Evolutionary conservation across 805 yeast genomes (phyloP).

Genomic region (Lipomyces anomalus): DNA sequence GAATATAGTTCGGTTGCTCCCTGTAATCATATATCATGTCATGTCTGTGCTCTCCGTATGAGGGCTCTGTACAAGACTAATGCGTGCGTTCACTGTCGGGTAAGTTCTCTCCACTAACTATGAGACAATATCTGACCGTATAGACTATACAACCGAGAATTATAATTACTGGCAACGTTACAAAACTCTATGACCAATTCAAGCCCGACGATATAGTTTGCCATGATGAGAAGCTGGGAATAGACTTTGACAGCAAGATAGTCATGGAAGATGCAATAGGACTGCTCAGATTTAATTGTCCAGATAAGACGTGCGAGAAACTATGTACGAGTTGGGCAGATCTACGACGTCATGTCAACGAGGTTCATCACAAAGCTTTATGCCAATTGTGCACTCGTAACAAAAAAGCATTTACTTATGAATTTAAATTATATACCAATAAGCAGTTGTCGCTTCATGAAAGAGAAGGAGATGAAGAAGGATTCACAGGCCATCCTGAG

Average conservation of each 20-base stretch:
- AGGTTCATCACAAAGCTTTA: constrained; percentile 54
- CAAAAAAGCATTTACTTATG: constrained; percentile 71
- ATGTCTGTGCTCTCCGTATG: constrained; percentile 74
- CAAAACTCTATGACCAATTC: constrained; percentile 38
- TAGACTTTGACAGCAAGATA: constrained; percentile 53
- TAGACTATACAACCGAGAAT: constrained; percentile 50
- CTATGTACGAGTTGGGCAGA: constrained; percentile 48
- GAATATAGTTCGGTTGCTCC: constrained; percentile 64
- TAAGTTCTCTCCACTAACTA: constrained; percentile 7
- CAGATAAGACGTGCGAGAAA: constrained; percentile 39
- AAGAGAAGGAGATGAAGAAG: constrained; percentile 61
- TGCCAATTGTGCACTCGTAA: constrained; percentile 76
- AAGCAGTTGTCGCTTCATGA: constrained; percentile 67
- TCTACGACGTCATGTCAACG: constrained; percentile 58
- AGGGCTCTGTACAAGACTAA: constrained; percentile 70
- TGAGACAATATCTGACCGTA: background rate
- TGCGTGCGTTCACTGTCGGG: constrained; percentile 77
- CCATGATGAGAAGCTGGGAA: constrained; percentile 44
- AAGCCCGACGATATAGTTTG: constrained; percentile 33
- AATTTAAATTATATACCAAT: constrained; percentile 55
- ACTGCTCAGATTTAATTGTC: constrained; percentile 54
- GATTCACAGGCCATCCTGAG: constrained; percentile 83
- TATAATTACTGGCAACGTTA: constrained; percentile 48
- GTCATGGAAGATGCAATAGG: constrained; percentile 46
- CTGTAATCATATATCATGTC: constrained; percentile 82